phyloP scores from a whole-genome alignment of 2,329 filamentous ascomycete genomes.

The Trichoderma sp. region DNA sequence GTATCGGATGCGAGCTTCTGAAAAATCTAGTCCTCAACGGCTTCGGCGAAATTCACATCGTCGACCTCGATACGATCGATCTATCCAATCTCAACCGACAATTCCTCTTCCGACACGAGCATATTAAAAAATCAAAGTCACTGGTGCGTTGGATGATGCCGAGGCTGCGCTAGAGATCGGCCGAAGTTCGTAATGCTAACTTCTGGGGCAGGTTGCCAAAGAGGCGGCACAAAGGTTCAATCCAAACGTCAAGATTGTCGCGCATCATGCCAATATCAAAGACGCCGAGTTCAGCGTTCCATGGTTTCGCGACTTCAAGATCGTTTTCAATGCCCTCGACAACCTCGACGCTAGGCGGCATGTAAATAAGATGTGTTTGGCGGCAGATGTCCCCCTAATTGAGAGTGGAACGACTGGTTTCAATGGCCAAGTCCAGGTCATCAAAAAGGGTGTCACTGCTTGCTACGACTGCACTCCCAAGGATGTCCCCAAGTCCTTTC shows the following conservation, averaged over 20 bases:
- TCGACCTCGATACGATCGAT: slow-evolving; percentile 98
- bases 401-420: slow-evolving; percentile 98
- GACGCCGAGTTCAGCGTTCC: slow-evolving; percentile 79
- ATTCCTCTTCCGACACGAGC: slow-evolving; percentile 93
- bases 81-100: slow-evolving; percentile 96
- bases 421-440: slow-evolving; percentile 96
- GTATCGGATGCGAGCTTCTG: slow-evolving; percentile 94
- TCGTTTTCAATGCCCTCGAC: slow-evolving; percentile 96
- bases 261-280: slow-evolving; percentile 94
- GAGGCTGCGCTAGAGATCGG: not conserved
- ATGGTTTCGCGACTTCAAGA: slow-evolving; percentile 79
- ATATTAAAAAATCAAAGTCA: slow-evolving; percentile 97
- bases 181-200: slow-evolving; percentile 3
- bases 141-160: slow-evolving; percentile 56
- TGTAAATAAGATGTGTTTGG: slow-evolving; percentile 96
- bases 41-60: slow-evolving; percentile 89
- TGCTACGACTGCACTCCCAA: slow-evolving; percentile 96
- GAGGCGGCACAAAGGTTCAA: slow-evolving; percentile 91
- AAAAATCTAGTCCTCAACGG: slow-evolving; percentile 93
- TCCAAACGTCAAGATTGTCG: slow-evolving; percentile 78
- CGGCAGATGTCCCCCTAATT: slow-evolving; percentile 83
- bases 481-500: slow-evolving; percentile 86
- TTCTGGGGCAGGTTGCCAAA: slow-evolving; percentile 69
- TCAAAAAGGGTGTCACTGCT: slow-evolving; percentile 86
- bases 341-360: slow-evolving; percentile 91